Evolutionary conservation across 2,329 filamentous ascomycete species (phyloP).

Genomic region (Epichloe baconii): DNA sequence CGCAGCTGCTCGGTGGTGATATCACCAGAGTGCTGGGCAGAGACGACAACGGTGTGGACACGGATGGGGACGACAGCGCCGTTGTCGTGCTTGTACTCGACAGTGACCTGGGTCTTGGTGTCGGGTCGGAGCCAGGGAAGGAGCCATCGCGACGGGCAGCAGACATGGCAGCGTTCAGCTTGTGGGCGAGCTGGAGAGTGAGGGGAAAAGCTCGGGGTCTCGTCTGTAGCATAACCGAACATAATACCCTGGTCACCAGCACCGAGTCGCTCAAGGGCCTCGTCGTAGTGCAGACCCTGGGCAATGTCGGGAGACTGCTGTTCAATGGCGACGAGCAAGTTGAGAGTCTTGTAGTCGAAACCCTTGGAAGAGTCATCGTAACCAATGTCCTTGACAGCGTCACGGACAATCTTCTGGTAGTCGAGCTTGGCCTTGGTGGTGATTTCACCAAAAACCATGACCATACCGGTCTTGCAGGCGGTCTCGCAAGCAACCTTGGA

Average conservation of each 20-base stretch:
- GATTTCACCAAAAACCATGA: slow-evolving; percentile 99
- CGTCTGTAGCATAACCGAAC: slow-evolving; percentile 99
- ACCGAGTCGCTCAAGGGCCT: slow-evolving; percentile 93
- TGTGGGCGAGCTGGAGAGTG: slow-evolving; percentile 87
- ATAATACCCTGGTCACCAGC: slow-evolving; percentile 99
- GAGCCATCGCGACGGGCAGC: slow-evolving; percentile 75
- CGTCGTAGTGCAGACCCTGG: slow-evolving; percentile 95
- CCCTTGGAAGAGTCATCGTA: slow-evolving; percentile 96
- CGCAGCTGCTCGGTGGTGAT: slow-evolving; percentile 87
- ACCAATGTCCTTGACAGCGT: slow-evolving; percentile 94
- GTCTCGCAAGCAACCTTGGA: slow-evolving; percentile 99
- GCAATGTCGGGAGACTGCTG: slow-evolving; percentile 98
- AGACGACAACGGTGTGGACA: slow-evolving; percentile 94
- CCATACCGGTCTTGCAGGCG: slow-evolving; percentile 98
- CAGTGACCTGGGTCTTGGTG: slow-evolving; percentile 98
- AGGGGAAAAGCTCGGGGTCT: slow-evolving; percentile 93
- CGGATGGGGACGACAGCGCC: slow-evolving; percentile 84
- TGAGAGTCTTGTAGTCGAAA: slow-evolving; percentile 99
- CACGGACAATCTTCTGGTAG: slow-evolving; percentile 96
- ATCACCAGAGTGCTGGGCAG: slow-evolving; percentile 80
- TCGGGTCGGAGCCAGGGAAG: slow-evolving; percentile 93
- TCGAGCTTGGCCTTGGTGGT: slow-evolving; percentile 91
- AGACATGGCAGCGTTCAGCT: slow-evolving; percentile 92
- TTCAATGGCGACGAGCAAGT: slow-evolving; percentile 97
- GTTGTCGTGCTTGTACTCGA: slow-evolving; percentile 96